A percentile compares a stretch with the other conserved stretches of the same genome.
Evolutionary conservation across 2,329 filamentous ascomycete species (phyloP).

Genomic region (Hymenoscyphus repandus): DNA sequence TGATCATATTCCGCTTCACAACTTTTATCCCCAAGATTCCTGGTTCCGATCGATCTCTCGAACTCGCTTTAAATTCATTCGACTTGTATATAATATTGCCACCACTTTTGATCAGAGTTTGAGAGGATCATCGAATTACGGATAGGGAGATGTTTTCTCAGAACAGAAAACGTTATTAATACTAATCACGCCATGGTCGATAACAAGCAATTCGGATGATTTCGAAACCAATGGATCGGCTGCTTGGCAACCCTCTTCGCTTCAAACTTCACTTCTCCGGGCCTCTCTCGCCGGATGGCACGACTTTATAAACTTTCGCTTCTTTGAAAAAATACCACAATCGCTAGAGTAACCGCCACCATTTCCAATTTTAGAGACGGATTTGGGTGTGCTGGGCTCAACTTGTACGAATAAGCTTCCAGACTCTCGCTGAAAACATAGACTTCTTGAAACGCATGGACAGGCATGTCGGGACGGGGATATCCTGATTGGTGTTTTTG

Average conservation of each 20-base stretch:
- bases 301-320: conserved; percentile 5
- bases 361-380: conserved; percentile 11
- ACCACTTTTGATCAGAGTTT: conserved; percentile 6
- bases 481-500: background rate
- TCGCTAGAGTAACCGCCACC: conserved; percentile 31
- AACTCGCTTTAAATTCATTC: conserved; percentile 6
- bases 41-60: conserved; percentile 8
- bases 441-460: conserved; percentile 7
- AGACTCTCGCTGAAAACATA: conserved; percentile 23
- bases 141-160: conserved; percentile 2
- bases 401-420: conserved; percentile 12
- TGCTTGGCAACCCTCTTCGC: background rate
- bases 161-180: conserved; percentile 19
- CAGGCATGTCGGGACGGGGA: background rate
- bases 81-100: conserved; percentile 25
- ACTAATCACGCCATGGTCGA: conserved; percentile 16
- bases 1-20: conserved; percentile 11
- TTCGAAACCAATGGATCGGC: background rate
- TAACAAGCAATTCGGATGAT: background rate
- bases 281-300: background rate
- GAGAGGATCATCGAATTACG: conserved; percentile 8
- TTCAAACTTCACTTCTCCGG: conserved; percentile 9
- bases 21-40: conserved; percentile 15
- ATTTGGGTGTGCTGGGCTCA: conserved; percentile 27
- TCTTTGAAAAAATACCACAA: conserved; percentile 23